Evolutionary conservation across 306 rosid species (phyloP), one percentile per base, ranked within the genome.

Genomic region (Dalbergia cochinchinensis): DNA sequence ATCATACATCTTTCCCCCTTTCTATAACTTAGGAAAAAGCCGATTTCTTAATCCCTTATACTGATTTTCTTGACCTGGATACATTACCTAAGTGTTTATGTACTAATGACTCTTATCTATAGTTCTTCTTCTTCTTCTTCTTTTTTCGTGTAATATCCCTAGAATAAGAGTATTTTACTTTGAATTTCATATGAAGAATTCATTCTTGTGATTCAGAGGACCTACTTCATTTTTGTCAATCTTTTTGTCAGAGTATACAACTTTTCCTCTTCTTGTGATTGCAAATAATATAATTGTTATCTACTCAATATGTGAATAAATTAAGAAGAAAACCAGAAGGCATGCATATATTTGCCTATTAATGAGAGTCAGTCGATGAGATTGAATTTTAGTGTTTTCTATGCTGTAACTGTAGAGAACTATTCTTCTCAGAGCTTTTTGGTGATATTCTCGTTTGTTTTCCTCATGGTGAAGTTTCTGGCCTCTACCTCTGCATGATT

Each of bases 251-350:
- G 26, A 4, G 16, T 13, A 5, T 73, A 8, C 47, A 35, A 55
- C 11, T 22, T 44, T 75, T 45, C 11, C 11, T 59, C 37, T 47
- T 65, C 57, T 65, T 51, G 48, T 63, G 44, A 59, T 15, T 42
- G 57, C 61, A 58, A 65, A n/a, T 65, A 58, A 71, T 18, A 66
- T 11, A 19, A 4, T 50, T 37, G 54, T 35, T 82, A 11, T 26
- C 31, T 50, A 66, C 41, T 65, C 57, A 57, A 19, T 71, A 51
- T n/a, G 44, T 26, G 8, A 74, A 39, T 61, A 20, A 15, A 47
- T n/a, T 61, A 44, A 69, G 74, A 79, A 20, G 66, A 9, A 75
- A 54, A 57, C 68, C 11, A 58, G 19, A 70, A 26, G 71, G 55
- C 54, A 63, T 59, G 64, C 14, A n/a, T 47, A 15, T 54, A 71